Evolutionary conservation across 108 stramenopile species (phyloP).

Genomic region (Cyclotella baltica): DNA sequence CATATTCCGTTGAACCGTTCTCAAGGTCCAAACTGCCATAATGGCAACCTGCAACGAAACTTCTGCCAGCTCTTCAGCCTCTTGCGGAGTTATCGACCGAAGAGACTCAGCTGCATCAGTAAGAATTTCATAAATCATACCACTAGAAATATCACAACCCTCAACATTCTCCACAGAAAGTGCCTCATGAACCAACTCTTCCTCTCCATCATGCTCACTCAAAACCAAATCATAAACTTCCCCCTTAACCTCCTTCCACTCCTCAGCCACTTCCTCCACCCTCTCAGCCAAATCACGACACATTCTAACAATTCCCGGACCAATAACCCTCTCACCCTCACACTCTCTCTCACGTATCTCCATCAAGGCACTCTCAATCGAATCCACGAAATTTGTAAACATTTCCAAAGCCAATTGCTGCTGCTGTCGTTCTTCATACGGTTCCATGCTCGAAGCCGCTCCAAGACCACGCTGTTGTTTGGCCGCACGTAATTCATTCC

Average conservation of each 20-base stretch:
- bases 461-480: background rate
- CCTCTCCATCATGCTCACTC: conserved; percentile 52
- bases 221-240: conserved; percentile 54
- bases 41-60: conserved; percentile 75
- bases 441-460: background rate
- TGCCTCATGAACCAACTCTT: conserved; percentile 55
- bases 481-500: background rate
- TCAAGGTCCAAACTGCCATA: conserved; percentile 70
- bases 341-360: conserved; percentile 37
- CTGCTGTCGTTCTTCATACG: conserved; percentile 30
- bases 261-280: conserved; percentile 61
- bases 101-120: conserved; percentile 76
- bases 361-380: conserved; percentile 28
- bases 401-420: conserved; percentile 44
- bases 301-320: conserved; percentile 68
- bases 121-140: conserved; percentile 52
- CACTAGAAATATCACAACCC: conserved; percentile 57
- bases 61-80: conserved; percentile 88
- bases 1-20: conserved; percentile 63
- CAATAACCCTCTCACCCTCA: conserved; percentile 54
- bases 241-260: conserved; percentile 58
- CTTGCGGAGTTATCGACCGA: conserved; percentile 66
- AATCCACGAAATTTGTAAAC: conserved; percentile 43
- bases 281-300: conserved; percentile 79
- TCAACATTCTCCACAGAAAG: background rate